Base-by-base conservation (phyloP, 2,329 filamentous ascomycete genomes). In the Epichloe gansuensis region DNA sequence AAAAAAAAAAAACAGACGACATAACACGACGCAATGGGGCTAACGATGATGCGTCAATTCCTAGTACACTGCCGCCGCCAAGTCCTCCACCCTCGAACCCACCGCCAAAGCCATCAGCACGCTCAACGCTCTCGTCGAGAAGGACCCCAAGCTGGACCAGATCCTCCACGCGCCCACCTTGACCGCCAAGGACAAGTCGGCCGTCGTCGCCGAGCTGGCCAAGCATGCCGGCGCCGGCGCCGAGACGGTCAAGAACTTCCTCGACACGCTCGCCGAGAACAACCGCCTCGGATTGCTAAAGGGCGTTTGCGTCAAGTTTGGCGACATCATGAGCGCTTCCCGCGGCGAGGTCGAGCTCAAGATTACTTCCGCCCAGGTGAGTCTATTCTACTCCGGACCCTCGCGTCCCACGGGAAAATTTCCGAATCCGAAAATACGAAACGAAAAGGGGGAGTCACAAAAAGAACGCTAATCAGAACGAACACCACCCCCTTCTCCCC, bases 21-120 rank as follows among this genome's bases (percentile, higher is more conserved):
- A n/a, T 15, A 12, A 47, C 6, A 31, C 34, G n/a, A 21, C 5
- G 8, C 46, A 36, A 47, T 21, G 42, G 11, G 12, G 5, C 45
- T 47, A n/a, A 47, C 45, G 8, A 4, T 27, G 21, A 12, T 61
- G 62, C 58, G 57, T 62, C 59, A 63, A 62, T 73, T 72, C 11
- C 9, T 65, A 98, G 93, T 98, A 95, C 83, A 97, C 90, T 59
- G 93, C 93, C 58, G 89, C 91, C 63, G 82, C 84, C 69, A 98
- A 97, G 81, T 81, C 84, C 61, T 85, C 84, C 56, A 74, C 81
- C 61, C 85, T 98, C 71, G 93, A 98, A 64, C 77, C 81, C 66
- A 89, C 88, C 60, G 84, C 90, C 69, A 87, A 82, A 73, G 84
- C 89, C 60, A 77, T 98, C 65, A 74, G 77, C 65, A 77, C 71